Evolutionary conservation across 495 filamentous ascomycete species (phyloP).

Genomic region (Penicillium lividum): DNA sequence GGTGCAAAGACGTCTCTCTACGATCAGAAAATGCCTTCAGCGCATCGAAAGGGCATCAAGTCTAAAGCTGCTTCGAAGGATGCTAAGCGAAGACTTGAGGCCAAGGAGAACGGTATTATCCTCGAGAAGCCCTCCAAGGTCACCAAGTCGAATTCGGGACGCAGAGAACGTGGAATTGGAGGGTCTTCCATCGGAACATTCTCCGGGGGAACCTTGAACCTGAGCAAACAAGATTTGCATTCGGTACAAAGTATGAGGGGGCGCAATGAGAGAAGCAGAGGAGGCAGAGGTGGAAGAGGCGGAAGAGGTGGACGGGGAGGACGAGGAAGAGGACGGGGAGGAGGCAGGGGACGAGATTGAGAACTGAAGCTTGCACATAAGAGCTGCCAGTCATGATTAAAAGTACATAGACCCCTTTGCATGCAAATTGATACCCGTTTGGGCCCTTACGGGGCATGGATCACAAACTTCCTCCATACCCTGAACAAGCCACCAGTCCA

Average conservation of each 20-base stretch:
- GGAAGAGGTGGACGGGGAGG: slow-evolving; percentile 20
- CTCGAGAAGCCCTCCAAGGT: slow-evolving; percentile 67
- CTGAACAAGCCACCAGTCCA: slow-evolving; percentile 51
- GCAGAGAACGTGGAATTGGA: slow-evolving; percentile 67
- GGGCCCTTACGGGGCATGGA: slow-evolving; percentile 29
- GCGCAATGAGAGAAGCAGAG: slow-evolving; percentile 39
- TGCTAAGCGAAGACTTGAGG: slow-evolving; percentile 69
- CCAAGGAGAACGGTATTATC: slow-evolving; percentile 86
- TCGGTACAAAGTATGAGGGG: slow-evolving; percentile 52
- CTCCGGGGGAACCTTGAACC: slow-evolving; percentile 71
- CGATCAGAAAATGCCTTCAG: slow-evolving; percentile 80
- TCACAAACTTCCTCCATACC: slow-evolving; percentile 51
- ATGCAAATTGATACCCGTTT: slow-evolving; percentile 7
- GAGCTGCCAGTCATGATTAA: background rate
- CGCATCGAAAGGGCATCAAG: slow-evolving; percentile 75
- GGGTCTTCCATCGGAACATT: slow-evolving; percentile 79
- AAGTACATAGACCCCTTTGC: slow-evolving; percentile 8
- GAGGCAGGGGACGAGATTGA: slow-evolving; percentile 10
- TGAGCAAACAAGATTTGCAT: slow-evolving; percentile 75
- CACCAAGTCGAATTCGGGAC: slow-evolving; percentile 40
- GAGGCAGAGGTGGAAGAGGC: slow-evolving; percentile 31
- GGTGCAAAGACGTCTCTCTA: slow-evolving; percentile 75
- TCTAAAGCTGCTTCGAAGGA: slow-evolving; percentile 65
- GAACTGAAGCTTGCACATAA: background rate
- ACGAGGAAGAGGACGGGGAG: slow-evolving; percentile 19